These are phyloP conservation scores for Ajuga reptans DNA, from an alignment of 305 asterid genomes.

Conservation along the genomic window DNA sequence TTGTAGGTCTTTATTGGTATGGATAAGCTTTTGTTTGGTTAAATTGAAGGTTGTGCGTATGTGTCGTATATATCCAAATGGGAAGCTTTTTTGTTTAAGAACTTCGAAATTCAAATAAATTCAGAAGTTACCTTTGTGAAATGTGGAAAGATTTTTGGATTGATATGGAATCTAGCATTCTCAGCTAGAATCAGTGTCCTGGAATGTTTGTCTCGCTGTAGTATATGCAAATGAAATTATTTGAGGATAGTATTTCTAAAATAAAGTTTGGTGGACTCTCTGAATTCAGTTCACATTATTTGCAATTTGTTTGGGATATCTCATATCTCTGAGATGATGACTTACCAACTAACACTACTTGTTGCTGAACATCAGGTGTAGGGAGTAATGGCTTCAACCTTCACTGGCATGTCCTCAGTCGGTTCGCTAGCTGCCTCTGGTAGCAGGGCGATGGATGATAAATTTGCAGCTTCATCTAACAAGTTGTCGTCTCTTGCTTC, in stretches of 20 bases:
- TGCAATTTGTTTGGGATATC: background rate
- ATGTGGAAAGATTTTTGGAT: background rate
- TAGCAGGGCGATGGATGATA: slow-evolving; percentile 41
- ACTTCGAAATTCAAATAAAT: background rate
- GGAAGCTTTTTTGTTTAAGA: background rate
- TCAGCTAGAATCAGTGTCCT: background rate
- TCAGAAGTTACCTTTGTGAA: background rate
- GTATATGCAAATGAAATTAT: background rate
- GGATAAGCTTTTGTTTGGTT: background rate
- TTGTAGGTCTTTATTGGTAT: background rate
- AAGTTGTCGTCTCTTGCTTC: slow-evolving; percentile 65
- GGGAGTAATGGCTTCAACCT: slow-evolving; percentile 65
- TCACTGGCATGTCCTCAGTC: slow-evolving; percentile 57
- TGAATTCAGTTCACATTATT: background rate
- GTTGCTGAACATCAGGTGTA: slow-evolving; percentile 13
- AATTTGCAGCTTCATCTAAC: slow-evolving; percentile 43
- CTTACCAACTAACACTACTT: background rate
- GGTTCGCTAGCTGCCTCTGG: slow-evolving; percentile 69
- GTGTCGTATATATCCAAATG: background rate
- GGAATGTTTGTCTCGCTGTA: background rate
- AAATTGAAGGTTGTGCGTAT: background rate
- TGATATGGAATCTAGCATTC: background rate
- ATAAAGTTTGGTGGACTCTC: background rate
- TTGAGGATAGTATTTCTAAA: background rate
- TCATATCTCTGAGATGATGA: background rate